Evolutionary conservation across 1,139 yeast genomes (phyloP), one percentile per base, ranked within the genome.

Genomic region (Nakaseomyces kungkrabaensis): DNA sequence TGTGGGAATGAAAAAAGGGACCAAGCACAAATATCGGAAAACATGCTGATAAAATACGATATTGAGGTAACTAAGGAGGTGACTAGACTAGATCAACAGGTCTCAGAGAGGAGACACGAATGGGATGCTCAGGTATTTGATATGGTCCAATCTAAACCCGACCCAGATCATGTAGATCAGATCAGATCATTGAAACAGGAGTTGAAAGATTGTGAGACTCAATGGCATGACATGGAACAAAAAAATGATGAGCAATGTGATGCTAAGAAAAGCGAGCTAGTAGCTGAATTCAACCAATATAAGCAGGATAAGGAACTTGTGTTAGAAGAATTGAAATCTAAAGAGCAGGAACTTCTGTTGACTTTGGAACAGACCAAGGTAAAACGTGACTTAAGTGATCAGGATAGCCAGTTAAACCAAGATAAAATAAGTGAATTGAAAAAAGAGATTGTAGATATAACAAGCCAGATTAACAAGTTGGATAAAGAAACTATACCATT

Each of bases 21-120:
- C 32, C 53, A 52, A 34, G 63, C 55, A 36, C 43, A 56, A 37
- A 48, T 50, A 11, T 26, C 49, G 9, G 48, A 53, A 10, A 57
- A 59, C 37, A 11, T 47, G 25, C 6, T 8, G n/a, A 10, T 45
- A 26, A n/a, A 45, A 17, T 27, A 31, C 34, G 25, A 10, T 5
- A 37, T 45, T 4, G 47, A 34, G 24, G 41, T 37, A 9, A 41
- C 44, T 1, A 41, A 41, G 13, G 34, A 41, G 24, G n/a, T 7
- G 11, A 41, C 44, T 5, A 27, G 8, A 10, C 27, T 22, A 25
- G 44, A 41, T 8, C 44, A 29, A 24, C 33, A 41, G 10, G n/a
- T 13, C 6, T 41, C 44, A 4, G 44, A 41, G 44, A 27, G 34
- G 9, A 27, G 25, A 27, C 44, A 41, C 11, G 34, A 10, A 6